Percentiles rank a stretch among this genome's conserved stretches.
These are phyloP conservation scores for Stemphylium beticola DNA, from an alignment of 2,329 filamentous ascomycete genomes.

Conservation along the genomic window DNA sequence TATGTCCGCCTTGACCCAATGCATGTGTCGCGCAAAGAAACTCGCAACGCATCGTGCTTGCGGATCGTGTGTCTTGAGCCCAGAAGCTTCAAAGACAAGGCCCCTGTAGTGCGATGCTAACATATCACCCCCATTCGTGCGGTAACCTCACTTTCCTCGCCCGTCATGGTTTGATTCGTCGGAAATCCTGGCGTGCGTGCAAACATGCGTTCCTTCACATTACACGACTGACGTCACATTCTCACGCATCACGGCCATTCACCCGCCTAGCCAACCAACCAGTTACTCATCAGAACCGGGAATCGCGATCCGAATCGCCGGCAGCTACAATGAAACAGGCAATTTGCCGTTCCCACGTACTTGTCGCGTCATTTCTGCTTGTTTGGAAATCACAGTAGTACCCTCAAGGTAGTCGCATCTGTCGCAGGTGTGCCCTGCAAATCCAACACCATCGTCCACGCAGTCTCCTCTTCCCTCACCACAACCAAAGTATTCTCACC, in stretches of 20 bases:
- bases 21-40: too few species aligned
- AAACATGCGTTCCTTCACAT: constrained; percentile 13
- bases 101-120: not conserved
- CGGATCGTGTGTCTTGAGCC: too few species aligned
- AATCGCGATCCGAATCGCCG: not conserved
- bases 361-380: constrained; percentile 25
- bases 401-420: too few species aligned
- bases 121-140: not conserved
- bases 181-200: not conserved
- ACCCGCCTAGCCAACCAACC: constrained; percentile 27
- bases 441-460: not conserved
- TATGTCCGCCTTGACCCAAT: too few species aligned
- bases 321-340: constrained; percentile 13
- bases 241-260: constrained; percentile 18
- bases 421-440: not conserved
- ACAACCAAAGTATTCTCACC: not conserved
- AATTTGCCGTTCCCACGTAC: constrained; percentile 21
- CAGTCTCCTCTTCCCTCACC: not conserved
- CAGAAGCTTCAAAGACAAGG: too few species aligned
- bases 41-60: too few species aligned
- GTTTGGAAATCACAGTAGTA: not conserved
- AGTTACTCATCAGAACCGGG: not conserved
- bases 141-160: not conserved
- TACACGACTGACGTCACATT: constrained; percentile 28
- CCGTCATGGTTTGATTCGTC: not conserved